These are phyloP conservation scores for Yamagishiella unicocca DNA, from an alignment of 139 green algal species.

Conservation along the genomic window DNA sequence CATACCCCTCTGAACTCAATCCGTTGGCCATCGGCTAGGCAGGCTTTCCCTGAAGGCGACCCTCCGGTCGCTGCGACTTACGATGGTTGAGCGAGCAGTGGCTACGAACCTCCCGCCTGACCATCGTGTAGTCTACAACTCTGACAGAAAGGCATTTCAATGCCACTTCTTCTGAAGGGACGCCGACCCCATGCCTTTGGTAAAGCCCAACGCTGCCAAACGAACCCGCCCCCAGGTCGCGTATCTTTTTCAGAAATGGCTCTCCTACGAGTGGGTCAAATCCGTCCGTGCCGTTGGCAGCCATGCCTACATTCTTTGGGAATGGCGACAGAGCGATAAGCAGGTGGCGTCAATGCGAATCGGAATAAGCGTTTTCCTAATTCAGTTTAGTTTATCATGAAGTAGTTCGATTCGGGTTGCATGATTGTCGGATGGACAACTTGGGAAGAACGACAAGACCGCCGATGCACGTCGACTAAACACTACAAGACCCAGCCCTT, in stretches of 20 bases:
- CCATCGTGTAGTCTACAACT: conserved; percentile 21
- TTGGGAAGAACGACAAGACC: too few species aligned
- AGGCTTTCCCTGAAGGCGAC: too few species aligned
- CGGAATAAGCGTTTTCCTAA: not conserved
- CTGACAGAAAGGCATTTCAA: conserved; percentile 25
- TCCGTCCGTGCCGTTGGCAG: not conserved
- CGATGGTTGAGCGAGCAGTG: conserved; percentile 42
- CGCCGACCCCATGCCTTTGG: not conserved
- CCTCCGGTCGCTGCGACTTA: too few species aligned
- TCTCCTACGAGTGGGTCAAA: conserved; percentile 16
- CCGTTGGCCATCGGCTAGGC: too few species aligned
- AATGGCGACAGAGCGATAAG: not conserved
- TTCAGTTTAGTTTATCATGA: too few species aligned
- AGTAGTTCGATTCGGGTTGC: too few species aligned
- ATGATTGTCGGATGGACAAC: too few species aligned
- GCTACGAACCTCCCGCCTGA: conserved; percentile 32
- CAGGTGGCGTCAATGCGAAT: not conserved
- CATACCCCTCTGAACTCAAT: too few species aligned
- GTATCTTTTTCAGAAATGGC: not conserved
- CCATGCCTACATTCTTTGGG: conserved; percentile 23
- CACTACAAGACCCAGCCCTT: too few species aligned
- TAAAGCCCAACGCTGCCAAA: conserved; percentile 21
- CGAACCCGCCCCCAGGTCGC: not conserved
- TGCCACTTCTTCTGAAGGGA: conserved; percentile 5
- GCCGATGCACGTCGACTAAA: too few species aligned